A percentile compares a stretch with the other conserved stretches of the same genome.
phyloP scores from a whole-genome alignment of 2,329 filamentous ascomycete genomes.

The Emmonsiellopsis sp. region DNA sequence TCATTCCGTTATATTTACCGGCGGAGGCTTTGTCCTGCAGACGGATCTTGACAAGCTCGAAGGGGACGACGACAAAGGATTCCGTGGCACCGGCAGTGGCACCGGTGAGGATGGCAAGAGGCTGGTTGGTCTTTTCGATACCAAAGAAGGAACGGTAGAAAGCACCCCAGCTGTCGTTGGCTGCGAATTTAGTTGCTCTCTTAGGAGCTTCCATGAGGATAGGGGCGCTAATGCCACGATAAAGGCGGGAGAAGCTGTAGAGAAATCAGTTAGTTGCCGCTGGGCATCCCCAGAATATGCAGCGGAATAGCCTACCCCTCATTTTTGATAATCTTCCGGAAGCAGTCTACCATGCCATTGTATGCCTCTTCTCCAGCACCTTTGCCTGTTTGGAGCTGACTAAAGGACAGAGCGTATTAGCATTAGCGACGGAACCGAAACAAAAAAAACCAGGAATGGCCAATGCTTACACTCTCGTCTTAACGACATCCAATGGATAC shows the following conservation, averaged over 20 bases:
- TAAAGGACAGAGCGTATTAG: constrained; percentile 27
- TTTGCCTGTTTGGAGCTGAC: constrained; percentile 74
- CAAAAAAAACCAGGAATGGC: constrained; percentile 1
- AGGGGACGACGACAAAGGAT: constrained; percentile 92
- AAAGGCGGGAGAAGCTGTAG: constrained; percentile 70
- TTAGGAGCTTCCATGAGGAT: constrained; percentile 98
- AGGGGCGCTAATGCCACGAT: constrained; percentile 89
- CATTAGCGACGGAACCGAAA: neutral
- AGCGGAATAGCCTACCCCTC: constrained; percentile 60
- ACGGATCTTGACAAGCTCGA: constrained; percentile 97
- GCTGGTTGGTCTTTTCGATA: constrained; percentile 78
- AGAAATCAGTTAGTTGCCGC: constrained; percentile 1
- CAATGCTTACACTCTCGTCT: constrained; percentile 77
- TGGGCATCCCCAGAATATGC: neutral
- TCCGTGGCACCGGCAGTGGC: constrained; percentile 93
- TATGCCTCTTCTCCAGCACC: constrained; percentile 71
- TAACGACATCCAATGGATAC: constrained; percentile 98
- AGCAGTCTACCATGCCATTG: constrained; percentile 97
- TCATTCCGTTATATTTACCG: constrained; percentile 53
- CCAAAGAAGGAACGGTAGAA: constrained; percentile 86
- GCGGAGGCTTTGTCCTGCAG: constrained; percentile 92
- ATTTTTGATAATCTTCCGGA: constrained; percentile 90
- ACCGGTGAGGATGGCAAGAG: constrained; percentile 83
- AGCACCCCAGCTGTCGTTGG: constrained; percentile 97
- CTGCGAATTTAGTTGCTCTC: constrained; percentile 95